Base-by-base conservation (phyloP, 192 early-diverging fungal species). In the Cladochytrium replicatum region DNA sequence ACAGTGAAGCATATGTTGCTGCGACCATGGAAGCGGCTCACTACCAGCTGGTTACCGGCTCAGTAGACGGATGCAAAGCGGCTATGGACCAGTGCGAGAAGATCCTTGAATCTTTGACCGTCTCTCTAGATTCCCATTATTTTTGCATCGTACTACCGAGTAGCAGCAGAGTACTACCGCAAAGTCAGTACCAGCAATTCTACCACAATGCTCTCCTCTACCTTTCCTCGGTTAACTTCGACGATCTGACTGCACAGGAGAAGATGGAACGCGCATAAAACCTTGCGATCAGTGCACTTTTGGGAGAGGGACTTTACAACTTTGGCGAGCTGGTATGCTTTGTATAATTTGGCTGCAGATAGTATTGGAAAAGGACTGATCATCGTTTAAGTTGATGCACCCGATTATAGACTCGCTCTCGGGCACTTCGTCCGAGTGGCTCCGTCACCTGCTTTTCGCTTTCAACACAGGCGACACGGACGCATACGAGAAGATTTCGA, bases 271-370 rank as follows among this genome's bases (percentile, higher is more conserved):
- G 93, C 27, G 96, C 94, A 7, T 85, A 88, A 57, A 93, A 98
- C 53, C 68, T 99, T 57, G 64, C 87, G 0, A 74, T 99, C 27
- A 81, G 87, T 2, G 96, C 94, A 2, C 58, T 99, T 32, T 71
- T 99, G 4, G 93, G 94, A 19, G 91, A 95, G 43, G 89, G 79
- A 13, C 86, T 99, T 32, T 99, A 99, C 71, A 97, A 97, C 72
- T 99, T 99, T 85, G 96, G 96, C 41, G 92, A 97, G 58, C 68
- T 99, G 69, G 83, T 98, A 68, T 11, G 41, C 46, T 26, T 47
- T n/a, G n/a, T n/a, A n/a, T n/a, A n/a, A n/a, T n/a, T n/a, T n/a
- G n/a, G n/a, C n/a, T n/a, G n/a, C n/a, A n/a, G n/a, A n/a, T n/a
- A n/a, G n/a, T n/a, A n/a, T n/a, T n/a, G n/a, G n/a, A n/a, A n/a